Base-by-base conservation (phyloP, 2,329 filamentous ascomycete genomes). In the Trichoderma arundinaceum region DNA sequence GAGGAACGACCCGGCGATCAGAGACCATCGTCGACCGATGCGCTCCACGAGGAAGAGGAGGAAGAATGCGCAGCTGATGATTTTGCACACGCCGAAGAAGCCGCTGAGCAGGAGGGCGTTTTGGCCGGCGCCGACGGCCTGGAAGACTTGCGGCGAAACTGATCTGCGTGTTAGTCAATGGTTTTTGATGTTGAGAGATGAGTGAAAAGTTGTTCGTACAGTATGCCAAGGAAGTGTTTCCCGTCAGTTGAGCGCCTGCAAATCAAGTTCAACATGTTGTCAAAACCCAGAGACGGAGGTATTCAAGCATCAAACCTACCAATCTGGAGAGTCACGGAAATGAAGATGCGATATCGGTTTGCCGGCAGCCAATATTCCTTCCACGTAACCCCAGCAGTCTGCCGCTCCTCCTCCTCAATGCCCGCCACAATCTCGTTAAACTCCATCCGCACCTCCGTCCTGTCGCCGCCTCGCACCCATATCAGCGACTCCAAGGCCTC, bases 31-130 rank as follows among this genome's bases (percentile, higher is more conserved):
- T 38, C 83, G 81, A 2, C 83, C 83, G 32, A 85, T 74, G 4
- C 79, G 76, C 68, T 85, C 83, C 41, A 84, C 77, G 15, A 84
- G 74, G 68, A 83, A 82, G 13, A 83, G 70, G 9, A 83, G 75
- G 71, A 83, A 84, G 66, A 78, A 76, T 10, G 76, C 65, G 49
- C 82, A 82, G 3, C 81, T 80, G 0, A 82, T 74, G 28, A 84
- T 80, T 72, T 85, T 85, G 66, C 83, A 79, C 7, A 83, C 73
- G 2, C 83, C 82, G 49, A 85, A 85, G 72, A 84, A 83, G 9
- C 82, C 83, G 1, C 81, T 84, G 59, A 85, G 77, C 7, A 84
- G 75, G 44, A 83, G 79, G 35, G 76, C 74, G n/a, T 80, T 75
- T 48, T 78, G 73, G 4, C 81, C 81, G 6, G 82, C 81, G 4